phyloP scores from a whole-genome alignment of 805 yeast species.

The Maudiozyma saulgeensis region DNA sequence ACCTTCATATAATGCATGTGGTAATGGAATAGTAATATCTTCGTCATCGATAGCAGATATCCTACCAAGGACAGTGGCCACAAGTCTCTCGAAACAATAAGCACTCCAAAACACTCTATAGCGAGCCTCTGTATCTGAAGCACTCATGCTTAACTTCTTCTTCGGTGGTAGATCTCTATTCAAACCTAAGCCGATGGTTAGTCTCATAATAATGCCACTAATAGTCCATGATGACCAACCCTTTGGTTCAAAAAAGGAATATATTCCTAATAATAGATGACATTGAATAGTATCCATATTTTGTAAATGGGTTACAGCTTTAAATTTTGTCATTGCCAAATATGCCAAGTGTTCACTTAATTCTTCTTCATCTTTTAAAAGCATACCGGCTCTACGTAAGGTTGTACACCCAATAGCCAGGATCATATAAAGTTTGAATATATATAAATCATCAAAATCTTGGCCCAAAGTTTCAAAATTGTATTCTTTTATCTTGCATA shows the following conservation, averaged over 20 bases:
- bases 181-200: conserved; percentile 38
- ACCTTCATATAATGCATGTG: conserved; percentile 33
- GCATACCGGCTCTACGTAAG: conserved; percentile 33
- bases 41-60: conserved; percentile 40
- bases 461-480: conserved; percentile 20
- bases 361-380: conserved; percentile 30
- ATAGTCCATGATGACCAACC: conserved; percentile 46
- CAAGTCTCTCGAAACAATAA: conserved; percentile 39
- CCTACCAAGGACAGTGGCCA: conserved; percentile 41
- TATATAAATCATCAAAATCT: conserved; percentile 18
- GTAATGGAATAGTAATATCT: conserved; percentile 39
- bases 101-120: conserved; percentile 43
- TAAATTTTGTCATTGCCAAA: conserved; percentile 34
- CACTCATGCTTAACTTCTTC: conserved; percentile 24
- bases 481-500: conserved; percentile 25
- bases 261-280: conserved; percentile 37
- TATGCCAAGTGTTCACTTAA: conserved; percentile 34
- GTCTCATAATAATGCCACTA: conserved; percentile 38
- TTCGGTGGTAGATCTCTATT: conserved; percentile 31
- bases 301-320: conserved; percentile 32
- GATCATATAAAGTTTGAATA: conserved; percentile 43
- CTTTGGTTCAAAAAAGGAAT: conserved; percentile 41
- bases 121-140: conserved; percentile 34
- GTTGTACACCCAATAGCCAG: conserved; percentile 48
- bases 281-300: conserved; percentile 35